Base-by-base conservation (phyloP, 352 stramenopile genomes). In the Pythium diclinum region DNA sequence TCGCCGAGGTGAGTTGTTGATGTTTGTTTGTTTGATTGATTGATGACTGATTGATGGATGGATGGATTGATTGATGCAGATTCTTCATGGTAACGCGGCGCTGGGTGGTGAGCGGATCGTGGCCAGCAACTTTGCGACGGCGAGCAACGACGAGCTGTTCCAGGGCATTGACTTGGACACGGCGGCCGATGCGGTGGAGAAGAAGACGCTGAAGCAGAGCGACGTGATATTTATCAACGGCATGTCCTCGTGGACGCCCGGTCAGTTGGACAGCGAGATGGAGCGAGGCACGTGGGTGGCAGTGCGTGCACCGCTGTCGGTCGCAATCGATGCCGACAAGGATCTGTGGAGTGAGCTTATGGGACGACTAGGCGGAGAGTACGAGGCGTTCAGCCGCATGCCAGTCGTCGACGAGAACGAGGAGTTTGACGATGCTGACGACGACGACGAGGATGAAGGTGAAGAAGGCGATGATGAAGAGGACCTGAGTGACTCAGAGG, bases 221-320 rank as follows among this genome's bases (percentile, higher is more conserved):
- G 78, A 94, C 51, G 70, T 95, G 1, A 76, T 92, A 59, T 95
- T 93, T 63, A 72, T 95, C 71, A 89, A 79, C 48, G 86, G 86
- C 25, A 69, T 89, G 40, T 91, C 83, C 1, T 81, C 77, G 40
- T 95, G 86, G 86, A 88, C 65, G 28, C 53, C 78, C 4, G 81
- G 76, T 3, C 83, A 93, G 56, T 71, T 95, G 34, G 79, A 93
- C 33, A 79, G 67, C 5, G 86, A 95, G 64, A 69, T 95, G 58
- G 72, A 77, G 44, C 72, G 77, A 13, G 86, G 86, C 38, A 81
- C 79, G 56, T 95, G 86, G 86, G 73, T 95, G 6, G 77, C 76
- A 2, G 83, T 95, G 40, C 77, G 78, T n/a, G 86, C 86, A 9
- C 86, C 86, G 2, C 71, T 93, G 21, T 83, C 78, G 8, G 67